These are phyloP conservation scores for Penicillium sp. DNA, from an alignment of 2,329 filamentous ascomycete species.

Conservation along the genomic window DNA sequence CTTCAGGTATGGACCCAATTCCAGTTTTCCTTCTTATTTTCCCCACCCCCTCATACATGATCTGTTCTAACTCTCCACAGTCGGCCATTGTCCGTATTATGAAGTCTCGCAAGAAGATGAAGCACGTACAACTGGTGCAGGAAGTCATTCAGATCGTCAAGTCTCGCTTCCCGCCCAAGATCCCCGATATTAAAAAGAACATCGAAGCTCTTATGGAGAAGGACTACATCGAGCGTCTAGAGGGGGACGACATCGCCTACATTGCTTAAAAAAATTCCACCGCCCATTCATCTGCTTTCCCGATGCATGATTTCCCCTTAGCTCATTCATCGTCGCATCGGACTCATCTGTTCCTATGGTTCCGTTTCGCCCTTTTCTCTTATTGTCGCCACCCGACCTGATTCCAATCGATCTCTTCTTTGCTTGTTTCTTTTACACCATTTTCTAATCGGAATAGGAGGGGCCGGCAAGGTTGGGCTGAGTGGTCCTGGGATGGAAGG, in stretches of 20 bases:
- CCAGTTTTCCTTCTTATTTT: not conserved
- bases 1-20: constrained; percentile 76
- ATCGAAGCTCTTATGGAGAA: constrained; percentile 99
- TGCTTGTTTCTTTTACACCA: not conserved
- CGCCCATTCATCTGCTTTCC: constrained; percentile 26
- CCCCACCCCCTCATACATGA: not conserved
- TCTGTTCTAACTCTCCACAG: constrained; percentile 51
- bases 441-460: not conserved
- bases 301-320: constrained; percentile 7
- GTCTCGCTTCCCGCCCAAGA: constrained; percentile 87
- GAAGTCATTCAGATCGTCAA: constrained; percentile 97
- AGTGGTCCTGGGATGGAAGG: not conserved
- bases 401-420: not conserved
- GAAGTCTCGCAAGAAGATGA: constrained; percentile 99
- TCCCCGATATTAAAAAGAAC: constrained; percentile 98
- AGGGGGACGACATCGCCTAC: constrained; percentile 93
- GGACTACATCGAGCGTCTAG: constrained; percentile 94
- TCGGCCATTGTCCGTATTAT: constrained; percentile 99
- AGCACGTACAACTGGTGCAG: constrained; percentile 90
- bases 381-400: not conserved
- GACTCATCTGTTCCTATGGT: not conserved
- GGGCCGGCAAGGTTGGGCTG: not conserved
- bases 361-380: not conserved
- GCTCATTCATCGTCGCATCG: constrained; percentile 10
- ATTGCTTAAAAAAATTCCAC: constrained; percentile 65